These are phyloP conservation scores for Komagataella kurtzmanii DNA, from an alignment of 805 yeast genomes.

Conservation along the genomic window DNA sequence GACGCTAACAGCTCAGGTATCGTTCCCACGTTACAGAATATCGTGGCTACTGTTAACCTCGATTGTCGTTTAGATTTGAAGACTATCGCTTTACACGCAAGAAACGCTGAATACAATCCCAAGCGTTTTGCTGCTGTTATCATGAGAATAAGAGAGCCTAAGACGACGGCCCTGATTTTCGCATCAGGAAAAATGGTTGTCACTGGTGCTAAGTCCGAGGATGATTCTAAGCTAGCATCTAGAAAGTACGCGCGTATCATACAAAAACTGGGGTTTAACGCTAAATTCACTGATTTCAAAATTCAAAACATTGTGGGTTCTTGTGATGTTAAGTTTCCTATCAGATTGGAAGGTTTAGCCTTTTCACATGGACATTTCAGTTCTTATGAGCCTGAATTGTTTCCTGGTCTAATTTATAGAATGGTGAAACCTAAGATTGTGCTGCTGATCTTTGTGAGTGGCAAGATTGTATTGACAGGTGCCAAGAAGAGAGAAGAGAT, in stretches of 20 bases:
- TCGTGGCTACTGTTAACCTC: constrained; percentile 93
- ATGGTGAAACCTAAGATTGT: constrained; percentile 99
- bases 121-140: constrained; percentile 98
- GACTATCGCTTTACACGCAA: constrained; percentile 95
- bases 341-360: constrained; percentile 92
- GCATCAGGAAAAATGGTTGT: constrained; percentile 99
- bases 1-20: constrained; percentile 85
- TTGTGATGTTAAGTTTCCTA: constrained; percentile 97
- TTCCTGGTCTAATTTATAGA: constrained; percentile 96
- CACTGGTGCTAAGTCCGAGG: constrained; percentile 98
- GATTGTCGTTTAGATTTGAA: constrained; percentile 93
- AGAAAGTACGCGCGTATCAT: constrained; percentile 96
- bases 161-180: constrained; percentile 93
- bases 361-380: constrained; percentile 98
- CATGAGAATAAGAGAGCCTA: constrained; percentile 98
- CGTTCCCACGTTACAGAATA: constrained; percentile 89
- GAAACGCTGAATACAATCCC: constrained; percentile 98
- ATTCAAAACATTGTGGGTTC: constrained; percentile 97
- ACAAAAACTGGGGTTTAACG: constrained; percentile 94
- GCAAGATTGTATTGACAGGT: constrained; percentile 95
- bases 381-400: constrained; percentile 94
- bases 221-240: constrained; percentile 95
- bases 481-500: constrained; percentile 98
- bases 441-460: constrained; percentile 87
- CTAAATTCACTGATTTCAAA: constrained; percentile 95